Conservation (phyloP, 805 yeast species). For the Teunomyces gatunensis region DNA sequence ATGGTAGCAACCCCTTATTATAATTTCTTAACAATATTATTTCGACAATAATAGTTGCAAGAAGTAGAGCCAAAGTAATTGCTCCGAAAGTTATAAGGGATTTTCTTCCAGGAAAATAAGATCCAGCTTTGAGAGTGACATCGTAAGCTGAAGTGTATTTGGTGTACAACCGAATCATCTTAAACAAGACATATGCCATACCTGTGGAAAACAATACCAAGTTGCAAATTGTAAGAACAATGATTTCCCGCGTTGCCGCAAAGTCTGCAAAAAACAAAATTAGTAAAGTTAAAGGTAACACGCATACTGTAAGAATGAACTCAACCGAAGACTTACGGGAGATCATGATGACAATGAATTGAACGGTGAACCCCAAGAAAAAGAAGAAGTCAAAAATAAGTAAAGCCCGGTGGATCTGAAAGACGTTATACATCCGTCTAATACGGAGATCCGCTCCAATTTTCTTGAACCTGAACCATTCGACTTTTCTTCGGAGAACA, state of each 20-base stretch:
- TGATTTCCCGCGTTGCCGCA: conserved; percentile 34
- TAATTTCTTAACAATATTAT: conserved; percentile 12
- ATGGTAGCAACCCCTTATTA: conserved; percentile 16
- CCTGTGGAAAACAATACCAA: conserved; percentile 36
- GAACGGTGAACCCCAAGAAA: conserved; percentile 50
- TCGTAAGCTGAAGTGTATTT: conserved; percentile 37
- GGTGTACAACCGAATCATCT: conserved; percentile 44
- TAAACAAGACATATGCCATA: conserved; percentile 46
- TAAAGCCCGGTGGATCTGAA: conserved; percentile 40
- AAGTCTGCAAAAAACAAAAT: conserved; percentile 35
- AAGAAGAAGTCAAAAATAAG: conserved; percentile 45
- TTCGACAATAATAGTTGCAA: conserved; percentile 28
- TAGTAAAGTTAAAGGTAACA: conserved; percentile 43
- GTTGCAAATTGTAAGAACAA: conserved; percentile 22
- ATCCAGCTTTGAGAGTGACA: conserved; percentile 27
- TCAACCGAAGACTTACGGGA: conserved; percentile 35
- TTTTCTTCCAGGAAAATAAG: conserved; percentile 44
- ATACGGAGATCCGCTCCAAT: conserved; percentile 47
- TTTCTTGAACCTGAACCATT: conserved; percentile 47
- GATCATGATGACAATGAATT: conserved; percentile 46
- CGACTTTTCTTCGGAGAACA: conserved; percentile 36
- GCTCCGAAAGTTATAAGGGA: conserved; percentile 45
- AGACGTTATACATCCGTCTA: conserved; percentile 32
- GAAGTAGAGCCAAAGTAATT: conserved; percentile 38
- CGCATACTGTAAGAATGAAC: conserved; percentile 45